Base-by-base conservation (phyloP, 2,329 filamentous ascomycete species). In the Verticillium tricorpus region DNA sequence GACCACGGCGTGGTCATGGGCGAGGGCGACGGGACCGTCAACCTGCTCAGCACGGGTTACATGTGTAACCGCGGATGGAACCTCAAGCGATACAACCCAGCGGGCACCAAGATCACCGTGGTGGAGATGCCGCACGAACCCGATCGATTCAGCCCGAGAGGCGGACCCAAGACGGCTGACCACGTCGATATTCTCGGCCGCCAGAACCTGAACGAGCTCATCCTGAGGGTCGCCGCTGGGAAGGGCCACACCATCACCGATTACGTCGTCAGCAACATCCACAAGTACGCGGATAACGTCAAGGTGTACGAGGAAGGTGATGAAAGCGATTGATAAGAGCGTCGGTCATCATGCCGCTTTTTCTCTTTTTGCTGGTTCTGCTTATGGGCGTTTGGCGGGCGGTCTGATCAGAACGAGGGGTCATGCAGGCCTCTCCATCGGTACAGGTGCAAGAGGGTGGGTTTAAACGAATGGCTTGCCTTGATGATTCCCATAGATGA, bases 71-170 rank as follows among this genome's bases (percentile, higher is more conserved):
- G 89, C 69, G 95, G 95, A 3, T 99, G 95, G 95, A 88, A 89
- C 62, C 90, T 97, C 75, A 93, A 92, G 75, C 85, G 95, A 39
- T 99, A 96, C 74, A 99, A 99, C 70, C 95, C 95, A 0, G 90
- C 92, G 0, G 88, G 89, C 2, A 84, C 89, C 35, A 87, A 92
- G 69, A 80, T 99, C 65, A 96, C 88, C 50, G 91, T 93, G 0
- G 93, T 90, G 64, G 95, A 99, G 78, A 99, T 99, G 95, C 91
- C 89, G 1, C 95, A 99, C 72, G 93, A 98, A 71, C 95, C 95
- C 1, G 94, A 97, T 69, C 80, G 92, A 19, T 99, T 97, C 74
- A 94, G 89, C 68, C 92, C 95, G 0, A 82, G 95, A 60, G 87
- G 87, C 19, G 87, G 86, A 0, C 85, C 86, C 28, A 86, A 86